These are phyloP conservation scores for Lasiosphaeriaceae sp. DNA, from an alignment of 495 filamentous ascomycete genomes.

Conservation along the genomic window DNA sequence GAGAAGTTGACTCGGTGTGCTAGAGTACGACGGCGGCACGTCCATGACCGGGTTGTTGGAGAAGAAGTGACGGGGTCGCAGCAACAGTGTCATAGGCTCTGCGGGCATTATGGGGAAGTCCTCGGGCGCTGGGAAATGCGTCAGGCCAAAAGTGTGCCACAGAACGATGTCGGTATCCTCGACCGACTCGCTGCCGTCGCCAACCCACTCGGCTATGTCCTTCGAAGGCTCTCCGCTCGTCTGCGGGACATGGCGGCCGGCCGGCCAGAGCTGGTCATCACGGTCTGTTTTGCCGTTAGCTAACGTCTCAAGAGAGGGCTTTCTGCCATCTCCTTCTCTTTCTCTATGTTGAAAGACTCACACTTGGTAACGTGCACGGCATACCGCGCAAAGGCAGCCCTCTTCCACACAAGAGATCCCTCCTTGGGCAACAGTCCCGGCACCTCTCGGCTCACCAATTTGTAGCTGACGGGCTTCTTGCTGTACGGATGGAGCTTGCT, in stretches of 20 bases:
- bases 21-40: conserved; percentile 75
- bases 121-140: conserved; percentile 88
- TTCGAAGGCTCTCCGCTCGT: conserved; percentile 79
- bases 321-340: not conserved
- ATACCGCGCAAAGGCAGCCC: conserved; percentile 86
- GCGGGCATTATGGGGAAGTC: conserved; percentile 96
- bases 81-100: conserved; percentile 72
- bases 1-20: conserved; percentile 67
- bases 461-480: conserved; percentile 84
- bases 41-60: conserved; percentile 79
- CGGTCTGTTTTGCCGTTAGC: conserved; percentile 47
- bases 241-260: conserved; percentile 90
- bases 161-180: conserved; percentile 86
- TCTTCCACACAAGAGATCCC: conserved; percentile 85
- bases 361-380: conserved; percentile 91
- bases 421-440: conserved; percentile 77
- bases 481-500: conserved; percentile 82
- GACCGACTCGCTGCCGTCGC: conserved; percentile 64
- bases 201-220: conserved; percentile 82
- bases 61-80: conserved; percentile 89
- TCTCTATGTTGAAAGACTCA: conserved; percentile 40
- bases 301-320: not conserved
- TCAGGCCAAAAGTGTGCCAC: conserved; percentile 95
- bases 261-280: conserved; percentile 86
- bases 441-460: conserved; percentile 84